phyloP scores from a whole-genome alignment of 345 rosid genomes.

The Eutrema japonicum region DNA sequence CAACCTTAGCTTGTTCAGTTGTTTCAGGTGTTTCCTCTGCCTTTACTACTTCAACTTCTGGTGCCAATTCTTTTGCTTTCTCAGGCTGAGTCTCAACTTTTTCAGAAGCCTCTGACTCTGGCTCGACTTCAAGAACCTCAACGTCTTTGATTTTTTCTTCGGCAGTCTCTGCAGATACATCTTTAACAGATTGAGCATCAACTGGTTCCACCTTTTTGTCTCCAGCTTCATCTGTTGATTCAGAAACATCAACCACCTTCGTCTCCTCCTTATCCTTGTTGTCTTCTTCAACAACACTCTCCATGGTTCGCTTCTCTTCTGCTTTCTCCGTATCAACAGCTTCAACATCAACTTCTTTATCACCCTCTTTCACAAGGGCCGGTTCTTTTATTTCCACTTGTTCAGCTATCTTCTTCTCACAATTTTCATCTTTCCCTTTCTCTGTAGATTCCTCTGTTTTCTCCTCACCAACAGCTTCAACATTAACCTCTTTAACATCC shows the following conservation, averaged over 20 bases:
- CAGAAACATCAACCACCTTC: slow-evolving; percentile 20
- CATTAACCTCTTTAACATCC: not conserved
- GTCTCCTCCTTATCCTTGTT: slow-evolving; percentile 32
- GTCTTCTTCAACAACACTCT: slow-evolving; percentile 19
- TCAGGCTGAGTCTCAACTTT: slow-evolving; percentile 29
- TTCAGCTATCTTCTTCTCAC: slow-evolving; percentile 32
- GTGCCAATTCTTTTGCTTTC: slow-evolving; percentile 22
- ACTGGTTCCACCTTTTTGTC: slow-evolving; percentile 35
- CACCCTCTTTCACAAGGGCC: slow-evolving; percentile 11
- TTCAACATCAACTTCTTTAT: slow-evolving; percentile 9
- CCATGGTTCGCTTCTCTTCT: slow-evolving; percentile 26
- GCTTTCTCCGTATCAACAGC: slow-evolving; percentile 13
- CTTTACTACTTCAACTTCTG: slow-evolving; percentile 33
- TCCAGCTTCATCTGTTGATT: slow-evolving; percentile 22
- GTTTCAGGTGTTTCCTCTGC: slow-evolving; percentile 30
- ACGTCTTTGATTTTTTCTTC: slow-evolving; percentile 25
- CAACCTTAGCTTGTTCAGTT: slow-evolving; percentile 29
- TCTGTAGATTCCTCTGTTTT: slow-evolving; percentile 16
- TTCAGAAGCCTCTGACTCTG: slow-evolving; percentile 31
- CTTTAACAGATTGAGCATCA: slow-evolving; percentile 31
- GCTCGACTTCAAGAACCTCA: slow-evolving; percentile 27
- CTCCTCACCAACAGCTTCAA: not conserved
- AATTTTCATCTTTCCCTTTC: slow-evolving; percentile 18
- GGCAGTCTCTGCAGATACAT: slow-evolving; percentile 29
- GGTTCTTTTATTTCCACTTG: slow-evolving; percentile 32